Conservation (phyloP, 1,284 basidiomycete species). For the Agaricales sp. region DNA sequence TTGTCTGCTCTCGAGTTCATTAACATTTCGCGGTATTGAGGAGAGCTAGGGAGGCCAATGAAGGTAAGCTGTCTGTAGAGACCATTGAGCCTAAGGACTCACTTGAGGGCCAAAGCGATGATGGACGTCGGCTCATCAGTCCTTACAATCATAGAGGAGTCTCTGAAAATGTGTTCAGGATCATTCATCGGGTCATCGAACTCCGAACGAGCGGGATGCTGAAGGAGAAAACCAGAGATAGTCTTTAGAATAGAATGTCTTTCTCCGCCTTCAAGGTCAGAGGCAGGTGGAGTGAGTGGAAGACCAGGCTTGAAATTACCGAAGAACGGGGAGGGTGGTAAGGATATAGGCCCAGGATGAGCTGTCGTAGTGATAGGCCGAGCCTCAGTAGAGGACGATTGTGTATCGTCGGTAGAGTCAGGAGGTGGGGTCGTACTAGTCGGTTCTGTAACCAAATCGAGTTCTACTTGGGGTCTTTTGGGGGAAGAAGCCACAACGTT, state of each 20-base stretch:
- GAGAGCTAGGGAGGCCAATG: constrained; percentile 64
- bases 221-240: constrained; percentile 76
- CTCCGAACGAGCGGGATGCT: constrained; percentile 42
- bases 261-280: constrained; percentile 54
- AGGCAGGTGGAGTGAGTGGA: constrained; percentile 39
- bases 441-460: neutral
- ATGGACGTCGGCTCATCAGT: constrained; percentile 98
- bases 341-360: constrained; percentile 26
- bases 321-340: constrained; percentile 47
- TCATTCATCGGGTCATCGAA: constrained; percentile 59
- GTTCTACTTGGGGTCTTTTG: neutral
- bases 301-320: constrained; percentile 29
- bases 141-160: constrained; percentile 90
- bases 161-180: constrained; percentile 89
- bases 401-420: neutral
- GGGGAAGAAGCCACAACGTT: neutral
- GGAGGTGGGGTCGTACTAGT: neutral
- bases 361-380: constrained; percentile 8
- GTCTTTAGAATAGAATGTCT: constrained; percentile 80
- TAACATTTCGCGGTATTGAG: constrained; percentile 82
- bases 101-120: constrained; percentile 92
- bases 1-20: constrained; percentile 65
- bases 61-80: constrained; percentile 5
- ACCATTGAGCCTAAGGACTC: constrained; percentile 15
- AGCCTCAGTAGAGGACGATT: neutral